phyloP scores from a whole-genome alignment of 306 rosid genomes.

The Canavalia ensiformis region DNA sequence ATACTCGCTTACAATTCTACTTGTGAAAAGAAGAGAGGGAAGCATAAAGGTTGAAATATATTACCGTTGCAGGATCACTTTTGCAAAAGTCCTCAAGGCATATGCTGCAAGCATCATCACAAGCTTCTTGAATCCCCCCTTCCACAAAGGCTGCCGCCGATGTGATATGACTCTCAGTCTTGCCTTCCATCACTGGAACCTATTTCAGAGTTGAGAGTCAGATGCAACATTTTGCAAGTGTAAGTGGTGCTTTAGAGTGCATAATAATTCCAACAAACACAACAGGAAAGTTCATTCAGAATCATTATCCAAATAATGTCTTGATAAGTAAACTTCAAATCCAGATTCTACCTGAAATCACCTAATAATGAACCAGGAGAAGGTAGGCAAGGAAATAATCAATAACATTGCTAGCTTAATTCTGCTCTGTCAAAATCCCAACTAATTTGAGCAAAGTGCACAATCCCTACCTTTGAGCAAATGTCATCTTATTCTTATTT shows the following conservation, averaged over 20 bases:
- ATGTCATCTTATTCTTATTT: too few species aligned
- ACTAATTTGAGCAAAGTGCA: background rate
- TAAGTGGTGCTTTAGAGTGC: background rate
- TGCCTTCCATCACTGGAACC: slow-evolving; percentile 66
- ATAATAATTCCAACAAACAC: background rate
- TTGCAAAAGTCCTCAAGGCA: slow-evolving; percentile 88
- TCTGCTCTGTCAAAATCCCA: slow-evolving; percentile 21
- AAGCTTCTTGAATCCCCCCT: slow-evolving; percentile 85
- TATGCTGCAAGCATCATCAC: slow-evolving; percentile 88
- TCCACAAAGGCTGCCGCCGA: slow-evolving; percentile 91
- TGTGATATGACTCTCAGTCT: slow-evolving; percentile 65
- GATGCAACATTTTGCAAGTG: slow-evolving; percentile 7
- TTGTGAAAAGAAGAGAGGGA: background rate
- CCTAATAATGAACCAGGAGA: background rate
- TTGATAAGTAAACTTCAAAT: slow-evolving; percentile 7
- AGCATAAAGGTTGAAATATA: slow-evolving; percentile 23
- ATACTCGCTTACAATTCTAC: background rate
- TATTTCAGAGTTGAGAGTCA: slow-evolving; percentile 43
- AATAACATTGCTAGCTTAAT: background rate
- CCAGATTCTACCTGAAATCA: slow-evolving; percentile 4
- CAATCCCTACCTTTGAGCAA: background rate
- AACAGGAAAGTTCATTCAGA: slow-evolving; percentile 2
- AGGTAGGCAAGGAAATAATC: background rate
- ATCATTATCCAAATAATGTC: background rate
- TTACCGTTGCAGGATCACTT: slow-evolving; percentile 82